Base-by-base conservation (phyloP, 179 eudicot genomes). In the Gypsophila paniculata region DNA sequence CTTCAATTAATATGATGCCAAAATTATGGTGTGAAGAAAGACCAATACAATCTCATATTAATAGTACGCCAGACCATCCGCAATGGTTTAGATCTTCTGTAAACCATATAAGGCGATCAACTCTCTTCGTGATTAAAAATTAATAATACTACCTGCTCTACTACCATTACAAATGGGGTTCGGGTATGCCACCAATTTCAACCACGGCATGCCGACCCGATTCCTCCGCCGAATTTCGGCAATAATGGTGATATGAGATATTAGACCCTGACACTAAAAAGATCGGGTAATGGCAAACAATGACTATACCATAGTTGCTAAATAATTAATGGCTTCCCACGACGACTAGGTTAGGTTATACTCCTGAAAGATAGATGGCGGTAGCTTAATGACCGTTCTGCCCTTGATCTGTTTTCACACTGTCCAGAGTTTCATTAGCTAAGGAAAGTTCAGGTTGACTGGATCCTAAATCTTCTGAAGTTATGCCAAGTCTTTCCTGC, bases 401-500 rank as follows among this genome's bases (percentile, higher is more conserved):
- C 55, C 42, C 70, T 73, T 73, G 74, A 44, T 80, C 81, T 44
- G 78, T 71, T 80, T 82, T 81, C 22, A 77, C 80, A 42, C 71
- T 80, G 65, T 86, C 81, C 75, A 77, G 82, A 48, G 74, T 66
- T 67, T 73, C 86, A 17, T 74, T 71, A 61, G 69, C 78, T 48
- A 44, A 29, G 52, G 42, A 68, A 75, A 66, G 84, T 64, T 87
- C 89, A 55, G 82, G 77, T 70, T 66, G 78, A 68, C 75, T 80
- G 58, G 86, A 68, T 75, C 81, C 82, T 42, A 78, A 68, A 70
- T 81, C 88, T 70, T 84, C 90, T 61, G 93, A 72, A 69, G 48
- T 69, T 78, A 83, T 90, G 61, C 93, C 98, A 48, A 90, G 86
- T 81, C 88, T 90, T 85, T 89, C 94, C 97, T 91, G 90, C 79